These are phyloP conservation scores for Hypomyces perniciosus DNA, from an alignment of 2,329 filamentous ascomycete species.

Conservation along the genomic window DNA sequence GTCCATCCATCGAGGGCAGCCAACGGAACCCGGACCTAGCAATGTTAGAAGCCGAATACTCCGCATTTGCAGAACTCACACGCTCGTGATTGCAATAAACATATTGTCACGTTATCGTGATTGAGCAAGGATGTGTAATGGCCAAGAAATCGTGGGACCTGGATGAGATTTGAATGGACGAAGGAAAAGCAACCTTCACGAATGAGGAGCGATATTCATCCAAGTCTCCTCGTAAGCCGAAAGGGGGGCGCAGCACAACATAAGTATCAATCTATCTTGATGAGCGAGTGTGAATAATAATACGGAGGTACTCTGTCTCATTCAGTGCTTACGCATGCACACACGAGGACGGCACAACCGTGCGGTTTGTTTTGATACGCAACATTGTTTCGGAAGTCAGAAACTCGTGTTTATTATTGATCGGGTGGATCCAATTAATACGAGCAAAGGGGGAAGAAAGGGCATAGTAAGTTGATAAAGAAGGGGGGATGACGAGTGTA, in stretches of 20 bases:
- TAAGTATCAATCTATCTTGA: background rate
- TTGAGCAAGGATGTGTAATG: constrained; percentile 8
- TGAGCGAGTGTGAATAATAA: too few species aligned
- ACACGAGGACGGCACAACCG: too few species aligned
- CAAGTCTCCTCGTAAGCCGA: background rate
- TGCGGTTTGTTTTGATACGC: too few species aligned
- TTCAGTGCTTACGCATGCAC: too few species aligned
- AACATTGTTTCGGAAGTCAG: too few species aligned
- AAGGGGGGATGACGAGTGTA: too few species aligned
- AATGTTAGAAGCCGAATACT: background rate
- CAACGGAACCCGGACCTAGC: too few species aligned
- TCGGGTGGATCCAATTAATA: too few species aligned
- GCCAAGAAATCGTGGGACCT: constrained; percentile 10
- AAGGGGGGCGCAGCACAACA: constrained; percentile 1
- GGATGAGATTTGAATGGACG: constrained; percentile 11
- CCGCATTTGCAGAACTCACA: background rate
- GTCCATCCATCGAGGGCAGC: background rate
- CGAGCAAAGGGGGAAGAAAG: too few species aligned
- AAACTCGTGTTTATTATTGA: too few species aligned
- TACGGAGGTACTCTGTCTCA: too few species aligned
- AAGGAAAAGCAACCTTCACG: background rate
- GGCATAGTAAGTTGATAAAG: too few species aligned
- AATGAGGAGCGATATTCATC: background rate
- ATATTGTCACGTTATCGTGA: constrained; percentile 9
- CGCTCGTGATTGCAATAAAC: constrained; percentile 5